Evolutionary conservation across 345 rosid genomes (phyloP).

Genomic region (Orychophragmus violaceus): DNA sequence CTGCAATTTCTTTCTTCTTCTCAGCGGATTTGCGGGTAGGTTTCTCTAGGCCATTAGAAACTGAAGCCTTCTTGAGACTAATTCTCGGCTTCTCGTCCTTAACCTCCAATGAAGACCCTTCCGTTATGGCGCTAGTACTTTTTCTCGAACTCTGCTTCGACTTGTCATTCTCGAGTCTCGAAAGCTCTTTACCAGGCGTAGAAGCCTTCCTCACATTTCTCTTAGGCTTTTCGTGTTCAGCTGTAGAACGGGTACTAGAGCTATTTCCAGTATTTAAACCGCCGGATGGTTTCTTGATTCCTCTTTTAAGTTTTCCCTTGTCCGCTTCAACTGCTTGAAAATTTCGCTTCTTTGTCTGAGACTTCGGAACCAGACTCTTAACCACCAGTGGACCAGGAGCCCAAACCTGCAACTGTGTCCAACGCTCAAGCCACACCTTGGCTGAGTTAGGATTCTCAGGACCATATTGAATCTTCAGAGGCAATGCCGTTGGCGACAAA

Average conservation of each 20-base stretch:
- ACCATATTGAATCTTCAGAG: conserved; percentile 44
- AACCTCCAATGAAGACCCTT: conserved; percentile 37
- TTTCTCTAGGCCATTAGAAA: conserved; percentile 31
- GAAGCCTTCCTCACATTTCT: conserved; percentile 42
- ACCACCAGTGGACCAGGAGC: conserved; percentile 34
- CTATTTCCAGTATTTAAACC: conserved; percentile 31
- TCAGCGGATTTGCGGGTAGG: conserved; percentile 30
- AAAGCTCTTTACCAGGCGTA: conserved; percentile 37
- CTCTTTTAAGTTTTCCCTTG: conserved; percentile 41
- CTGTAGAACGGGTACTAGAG: conserved; percentile 30
- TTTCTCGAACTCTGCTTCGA: conserved; percentile 43
- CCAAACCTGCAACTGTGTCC: conserved; percentile 60
- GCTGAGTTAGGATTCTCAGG: conserved; percentile 53
- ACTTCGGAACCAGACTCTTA: conserved; percentile 29
- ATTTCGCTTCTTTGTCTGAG: conserved; percentile 31
- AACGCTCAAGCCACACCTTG: conserved; percentile 62
- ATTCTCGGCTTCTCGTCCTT: conserved; percentile 40
- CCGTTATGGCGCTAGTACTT: conserved; percentile 33
- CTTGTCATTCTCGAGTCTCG: conserved; percentile 44
- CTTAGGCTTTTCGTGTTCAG: conserved; percentile 43
- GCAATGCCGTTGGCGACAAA: conserved; percentile 33
- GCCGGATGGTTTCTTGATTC: conserved; percentile 37
- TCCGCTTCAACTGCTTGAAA: conserved; percentile 33
- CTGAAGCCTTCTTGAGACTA: conserved; percentile 34
- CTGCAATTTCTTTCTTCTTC: conserved; percentile 25